These are phyloP conservation scores for Phaeophleospora eucalypticola DNA, from an alignment of 2,329 filamentous ascomycete genomes.

Conservation along the genomic window DNA sequence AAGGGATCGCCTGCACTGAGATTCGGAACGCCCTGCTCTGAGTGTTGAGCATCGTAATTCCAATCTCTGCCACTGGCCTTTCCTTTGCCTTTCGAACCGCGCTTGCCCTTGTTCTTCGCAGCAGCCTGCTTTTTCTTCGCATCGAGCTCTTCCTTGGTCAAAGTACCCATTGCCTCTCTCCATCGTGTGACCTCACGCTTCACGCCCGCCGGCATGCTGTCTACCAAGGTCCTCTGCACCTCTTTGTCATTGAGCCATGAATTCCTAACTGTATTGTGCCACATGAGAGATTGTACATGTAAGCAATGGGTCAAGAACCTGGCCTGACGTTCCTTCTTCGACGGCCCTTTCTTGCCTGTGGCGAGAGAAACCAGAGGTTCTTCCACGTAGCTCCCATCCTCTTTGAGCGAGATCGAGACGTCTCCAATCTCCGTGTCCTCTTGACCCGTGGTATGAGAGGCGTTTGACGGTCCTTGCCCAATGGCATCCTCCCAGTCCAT, in stretches of 20 bases:
- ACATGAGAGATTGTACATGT: conserved; percentile 83
- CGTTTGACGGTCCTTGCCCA: conserved; percentile 9
- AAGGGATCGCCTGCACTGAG: conserved; percentile 80
- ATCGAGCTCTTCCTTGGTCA: conserved; percentile 35
- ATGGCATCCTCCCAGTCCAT: conserved; percentile 48
- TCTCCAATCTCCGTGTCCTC: conserved; percentile 34
- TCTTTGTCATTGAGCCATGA: conserved; percentile 75
- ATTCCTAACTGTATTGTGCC: conserved; percentile 84
- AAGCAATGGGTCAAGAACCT: conserved; percentile 77
- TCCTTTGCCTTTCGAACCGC: conserved; percentile 37
- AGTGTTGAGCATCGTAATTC: conserved; percentile 62
- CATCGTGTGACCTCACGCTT: conserved; percentile 71
- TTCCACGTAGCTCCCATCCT: conserved; percentile 36
- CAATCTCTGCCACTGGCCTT: conserved; percentile 60
- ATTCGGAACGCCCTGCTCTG: conserved; percentile 68
- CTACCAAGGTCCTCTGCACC: conserved; percentile 70
- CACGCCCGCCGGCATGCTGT: conserved; percentile 64
- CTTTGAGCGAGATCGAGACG: conserved; percentile 34
- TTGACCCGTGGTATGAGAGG: conserved; percentile 15
- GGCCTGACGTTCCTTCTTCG: conserved; percentile 77
- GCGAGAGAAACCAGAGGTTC: conserved; percentile 39
- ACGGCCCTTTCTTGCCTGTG: conserved; percentile 70
- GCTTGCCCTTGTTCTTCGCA: conserved; percentile 38
- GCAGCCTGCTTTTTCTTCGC: conserved; percentile 36
- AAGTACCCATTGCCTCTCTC: conserved; percentile 63